Evolutionary conservation across 768 basidiomycete species (phyloP), one percentile per base, ranked within the genome.

Genomic region (Daedalea quercina): DNA sequence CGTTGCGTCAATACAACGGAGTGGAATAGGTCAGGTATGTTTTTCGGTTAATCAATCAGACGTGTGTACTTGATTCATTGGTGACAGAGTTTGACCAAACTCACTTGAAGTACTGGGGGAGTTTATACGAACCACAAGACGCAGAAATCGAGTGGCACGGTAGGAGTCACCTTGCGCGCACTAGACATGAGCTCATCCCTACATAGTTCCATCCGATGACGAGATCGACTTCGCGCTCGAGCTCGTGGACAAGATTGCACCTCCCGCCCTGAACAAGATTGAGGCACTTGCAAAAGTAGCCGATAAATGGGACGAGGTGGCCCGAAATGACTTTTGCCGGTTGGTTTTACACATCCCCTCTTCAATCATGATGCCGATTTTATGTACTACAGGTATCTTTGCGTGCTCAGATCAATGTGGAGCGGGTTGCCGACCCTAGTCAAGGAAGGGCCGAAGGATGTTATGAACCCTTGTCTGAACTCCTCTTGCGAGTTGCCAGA

Each of bases 101-200:
- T 44, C 85, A 88, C 58, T 81, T 78, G 54, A 68, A 73, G 11
- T 76, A 80, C 43, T 96, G 94, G 94, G 94, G 94, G 8, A 79
- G 77, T 46, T 69, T 89, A 26, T 90, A 86, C 67, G 81, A 87
- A 52, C 71, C 85, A 3, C 75, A 85, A 60, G 90, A 96, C 51
- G 85, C 94, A 47, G 76, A 81, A 52, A 78, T 94, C 33, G 83
- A 90, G 54, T 98, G 94, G 94, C 94, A 95, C 65, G 80, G 87
- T 87, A 61, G 44, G 76, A 60, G 17, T 33, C 23, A 49, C 42
- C 41, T 31, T 35, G 44, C 8, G 28, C 2, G 7, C 25, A 23
- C n/a, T 9, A 1, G n/a, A n/a, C 34, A n/a, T 28, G 19, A 47
- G 54, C 49, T 65, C 22, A 59, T 44, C 54, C 15, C 19, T 44